phyloP scores from a whole-genome alignment of 495 filamentous ascomycete genomes.

The Xylaria flabelliformis region DNA sequence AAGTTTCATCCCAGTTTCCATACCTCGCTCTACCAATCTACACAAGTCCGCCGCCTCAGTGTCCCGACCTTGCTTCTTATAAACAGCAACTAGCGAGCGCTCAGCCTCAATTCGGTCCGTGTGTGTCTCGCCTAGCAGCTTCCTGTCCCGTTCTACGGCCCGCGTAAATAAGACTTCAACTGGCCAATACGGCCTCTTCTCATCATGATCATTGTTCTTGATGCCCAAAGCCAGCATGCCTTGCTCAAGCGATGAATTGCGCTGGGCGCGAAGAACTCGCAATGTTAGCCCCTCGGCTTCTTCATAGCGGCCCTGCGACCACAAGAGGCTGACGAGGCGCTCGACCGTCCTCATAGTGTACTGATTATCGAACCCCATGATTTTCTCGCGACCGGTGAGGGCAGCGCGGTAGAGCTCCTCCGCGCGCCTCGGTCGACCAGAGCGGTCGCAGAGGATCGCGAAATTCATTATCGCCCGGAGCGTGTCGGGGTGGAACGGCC shows the following conservation, averaged over 20 bases:
- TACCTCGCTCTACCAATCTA: conserved; percentile 4
- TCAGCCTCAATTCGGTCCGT: conserved; percentile 9
- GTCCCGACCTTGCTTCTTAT: conserved; percentile 4
- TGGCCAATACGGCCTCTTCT: conserved; percentile 17
- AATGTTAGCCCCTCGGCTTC: conserved; percentile 3
- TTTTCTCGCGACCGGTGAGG: conserved; percentile 10
- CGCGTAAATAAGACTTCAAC: conserved; percentile 11
- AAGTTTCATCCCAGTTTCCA: not conserved
- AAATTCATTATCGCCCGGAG: conserved; percentile 18
- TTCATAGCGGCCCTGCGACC: conserved; percentile 15
- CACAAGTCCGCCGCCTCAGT: not conserved
- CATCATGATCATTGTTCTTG: not conserved
- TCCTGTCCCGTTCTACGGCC: conserved; percentile 3
- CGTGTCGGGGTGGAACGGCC: conserved; percentile 11
- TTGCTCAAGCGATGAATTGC: conserved; percentile 2
- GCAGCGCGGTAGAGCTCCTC: conserved; percentile 14
- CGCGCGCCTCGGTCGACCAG: not conserved
- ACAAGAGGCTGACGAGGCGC: conserved; percentile 4
- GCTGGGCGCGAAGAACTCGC: not conserved
- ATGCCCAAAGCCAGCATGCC: not conserved
- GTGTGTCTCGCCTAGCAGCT: conserved; percentile 10
- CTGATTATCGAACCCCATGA: conserved; percentile 10
- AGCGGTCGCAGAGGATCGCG: conserved; percentile 12
- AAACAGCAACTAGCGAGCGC: conserved; percentile 2
- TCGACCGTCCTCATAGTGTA: conserved; percentile 11